Evolutionary conservation across 1,284 basidiomycete species (phyloP).

Genomic region (Pyrrhoderma noxium): DNA sequence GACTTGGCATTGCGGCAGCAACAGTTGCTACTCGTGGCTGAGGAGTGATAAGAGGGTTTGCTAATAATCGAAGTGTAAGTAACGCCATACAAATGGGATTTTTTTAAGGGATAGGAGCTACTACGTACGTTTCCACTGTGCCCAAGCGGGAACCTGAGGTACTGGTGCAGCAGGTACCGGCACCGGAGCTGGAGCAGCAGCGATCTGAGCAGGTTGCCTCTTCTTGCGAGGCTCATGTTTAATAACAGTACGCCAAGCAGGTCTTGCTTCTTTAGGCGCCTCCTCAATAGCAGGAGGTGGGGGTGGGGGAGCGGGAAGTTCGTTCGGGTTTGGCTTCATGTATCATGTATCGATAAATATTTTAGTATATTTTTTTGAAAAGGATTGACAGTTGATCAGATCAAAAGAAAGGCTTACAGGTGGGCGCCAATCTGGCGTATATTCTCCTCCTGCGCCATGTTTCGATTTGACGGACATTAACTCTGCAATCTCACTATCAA

Average conservation of each 20-base stretch:
- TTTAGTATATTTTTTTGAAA: too few species aligned
- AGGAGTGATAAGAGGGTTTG: constrained; percentile 50
- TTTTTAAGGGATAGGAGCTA: too few species aligned
- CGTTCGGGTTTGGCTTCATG: constrained; percentile 21
- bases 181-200: constrained; percentile 28
- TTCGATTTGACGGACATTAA: constrained; percentile 70
- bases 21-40: constrained; percentile 30
- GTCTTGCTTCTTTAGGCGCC: constrained; percentile 42
- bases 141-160: constrained; percentile 59
- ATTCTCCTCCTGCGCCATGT: constrained; percentile 63
- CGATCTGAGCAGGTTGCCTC: constrained; percentile 31
- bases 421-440: constrained; percentile 57
- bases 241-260: constrained; percentile 65
- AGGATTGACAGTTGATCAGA: background rate
- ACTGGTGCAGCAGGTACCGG: constrained; percentile 20
- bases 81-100: too few species aligned
- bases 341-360: constrained; percentile 23
- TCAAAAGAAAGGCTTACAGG: constrained; percentile 31
- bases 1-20: constrained; percentile 31
- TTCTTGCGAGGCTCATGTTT: constrained; percentile 44
- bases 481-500: constrained; percentile 60
- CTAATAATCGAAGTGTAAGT: too few species aligned
- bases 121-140: constrained; percentile 64
- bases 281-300: constrained; percentile 31
- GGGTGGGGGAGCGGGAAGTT: constrained; percentile 31